Evolutionary conservation across 495 filamentous ascomycete species (phyloP), one percentile per base, ranked within the genome.

Genomic region (Aspergillus bertholletiae): DNA sequence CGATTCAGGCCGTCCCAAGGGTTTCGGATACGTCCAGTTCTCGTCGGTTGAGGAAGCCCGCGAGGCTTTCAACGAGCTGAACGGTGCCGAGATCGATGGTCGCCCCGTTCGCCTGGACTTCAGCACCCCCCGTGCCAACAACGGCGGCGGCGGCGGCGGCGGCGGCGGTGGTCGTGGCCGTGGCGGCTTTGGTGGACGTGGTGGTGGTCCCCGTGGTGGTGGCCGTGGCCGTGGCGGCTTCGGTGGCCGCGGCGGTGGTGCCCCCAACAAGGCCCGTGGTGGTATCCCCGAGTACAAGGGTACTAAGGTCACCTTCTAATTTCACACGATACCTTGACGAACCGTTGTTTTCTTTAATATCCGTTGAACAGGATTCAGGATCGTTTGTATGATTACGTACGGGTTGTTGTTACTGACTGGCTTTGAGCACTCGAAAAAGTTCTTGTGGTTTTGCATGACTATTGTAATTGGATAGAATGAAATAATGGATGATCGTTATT

Each of bases 21-120:
- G 94, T 50, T 97, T 95, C 69, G 95, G 89, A 45, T 98, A 98
- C 70, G 87, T 98, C 47, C 85, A 87, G 62, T 96, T 89, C 78
- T 71, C 74, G 37, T 89, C 86, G 12, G 73, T 96, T 48, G 94
- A 96, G 11, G 92, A 97, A 64, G 90, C 94, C 50, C 88, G 86
- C 73, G 71, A 73, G 51, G 94, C 88, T 24, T 85, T 88, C 55
- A 81, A 86, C 60, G 74, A 75, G n/a, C 85, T 90, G 70, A 84
- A 86, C 49, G 94, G 94, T 56, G 74, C 79, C 54, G 81, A 88
- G 40, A 78, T 97, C 56, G 84, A 81, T 60, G 91, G 89, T 46
- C 91, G 94, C 58, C 61, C 88, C 21, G 78, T 96, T 61, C 88
- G 94, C 62, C 85, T 97, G 49, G 94, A 97, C 81, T 98, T 84